These are phyloP conservation scores for Colletotrichum sp. DNA, from an alignment of 2,329 filamentous ascomycete genomes.

Conservation along the genomic window DNA sequence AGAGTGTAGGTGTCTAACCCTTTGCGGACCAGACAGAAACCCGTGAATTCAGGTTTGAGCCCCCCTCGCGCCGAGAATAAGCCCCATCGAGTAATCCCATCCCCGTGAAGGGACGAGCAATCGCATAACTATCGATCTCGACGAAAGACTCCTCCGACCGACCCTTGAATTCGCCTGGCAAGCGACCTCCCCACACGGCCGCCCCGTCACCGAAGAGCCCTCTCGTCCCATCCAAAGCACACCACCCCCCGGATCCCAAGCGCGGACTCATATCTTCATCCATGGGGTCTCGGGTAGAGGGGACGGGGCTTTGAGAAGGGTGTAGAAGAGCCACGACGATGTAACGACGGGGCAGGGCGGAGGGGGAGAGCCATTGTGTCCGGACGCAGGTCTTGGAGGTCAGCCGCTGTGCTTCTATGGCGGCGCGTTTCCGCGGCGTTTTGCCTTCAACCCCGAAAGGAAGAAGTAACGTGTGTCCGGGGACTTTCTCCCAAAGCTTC, in stretches of 20 bases:
- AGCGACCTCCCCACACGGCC: conserved; percentile 28
- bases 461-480: conserved; percentile 76
- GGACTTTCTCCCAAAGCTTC: conserved; percentile 99
- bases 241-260: conserved; percentile 31
- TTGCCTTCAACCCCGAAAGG: conserved; percentile 30
- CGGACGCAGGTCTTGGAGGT: conserved; percentile 68
- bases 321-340: conserved; percentile 37
- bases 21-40: background rate
- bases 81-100: conserved; percentile 98
- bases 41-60: conserved; percentile 40
- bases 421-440: conserved; percentile 94
- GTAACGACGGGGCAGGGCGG: conserved; percentile 48
- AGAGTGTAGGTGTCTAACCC: conserved; percentile 33
- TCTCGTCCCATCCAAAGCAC: conserved; percentile 16
- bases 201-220: conserved; percentile 28
- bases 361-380: conserved; percentile 34
- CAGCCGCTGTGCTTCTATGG: conserved; percentile 99
- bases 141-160: conserved; percentile 74
- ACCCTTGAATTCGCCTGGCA: conserved; percentile 27
- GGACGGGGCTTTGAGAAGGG: background rate
- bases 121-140: conserved; percentile 98
- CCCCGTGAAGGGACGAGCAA: conserved; percentile 62
- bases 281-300: conserved; percentile 53
- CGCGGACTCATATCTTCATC: conserved; percentile 93
- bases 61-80: conserved; percentile 99